Base-by-base conservation (phyloP, 139 green algal species). In the Tetradesmus obliquus region DNA sequence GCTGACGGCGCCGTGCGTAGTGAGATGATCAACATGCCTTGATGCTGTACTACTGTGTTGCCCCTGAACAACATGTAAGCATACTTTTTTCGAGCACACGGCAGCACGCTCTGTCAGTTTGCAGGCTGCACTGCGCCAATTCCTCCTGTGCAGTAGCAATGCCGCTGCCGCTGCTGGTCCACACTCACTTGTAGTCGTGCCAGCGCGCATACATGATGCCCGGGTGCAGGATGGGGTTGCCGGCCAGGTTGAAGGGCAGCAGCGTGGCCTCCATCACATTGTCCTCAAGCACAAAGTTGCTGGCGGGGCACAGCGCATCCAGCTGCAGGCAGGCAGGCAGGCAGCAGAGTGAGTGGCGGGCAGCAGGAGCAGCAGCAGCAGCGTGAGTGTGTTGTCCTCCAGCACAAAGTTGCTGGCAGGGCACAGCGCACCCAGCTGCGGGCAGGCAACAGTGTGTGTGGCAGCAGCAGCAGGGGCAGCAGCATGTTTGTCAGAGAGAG, bases 201-300 rank as follows among this genome's bases (percentile, higher is more conserved):
- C 62, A 90, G 62, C 22, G 60, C 8, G 57, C 86, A 62, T 90
- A 90, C 86, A 90, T 90, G 86, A 90, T 57, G 58, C 86, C 62
- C 4, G 86, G 86, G 60, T 90, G 86, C 58, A 88, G 6, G 15
- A 88, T 88, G 83, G 55, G 55, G 83, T 88, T 88, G 55, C n/a
- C n/a, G 22, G 53, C 53, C 51, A 86, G 81, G 53, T 60, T 60
- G 53, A 69, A 86, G 57, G 83, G 83, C 53, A 88, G n/a, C 55
- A 88, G 83, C 55, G 55, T 74, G 55, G 53, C 54, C 55, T 88
- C 55, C 54, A 88, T 55, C 5, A 74, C n/a, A 8, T 72, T 55
- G 55, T 88, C 55, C 55, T 88, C 83, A 7, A 72, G 83, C 54
- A 55, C 54, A 74, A 88, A 74, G 57, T 58, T 74, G 55, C 53